Base-by-base conservation (phyloP, 2,329 filamentous ascomycete species). In the Botrytis hyacinthi region DNA sequence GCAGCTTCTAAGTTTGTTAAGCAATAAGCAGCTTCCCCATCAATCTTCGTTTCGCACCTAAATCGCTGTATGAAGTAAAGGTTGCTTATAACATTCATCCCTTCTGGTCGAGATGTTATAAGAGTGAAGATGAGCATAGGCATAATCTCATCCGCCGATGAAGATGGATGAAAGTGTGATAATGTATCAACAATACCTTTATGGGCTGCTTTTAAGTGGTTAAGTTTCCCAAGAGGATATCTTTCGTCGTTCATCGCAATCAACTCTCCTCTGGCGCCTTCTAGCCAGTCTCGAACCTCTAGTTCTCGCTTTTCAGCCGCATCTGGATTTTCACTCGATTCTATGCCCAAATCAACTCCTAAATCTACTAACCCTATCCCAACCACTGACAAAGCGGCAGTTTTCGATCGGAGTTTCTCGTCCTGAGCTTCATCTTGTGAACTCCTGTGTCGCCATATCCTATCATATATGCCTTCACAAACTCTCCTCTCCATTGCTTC, bases 101-200 rank as follows among this genome's bases (percentile, higher is more conserved):
- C 89, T 82, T 96, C 93, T 0, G 95, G 92, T 0, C 94, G 92
- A 62, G 95, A 91, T 4, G 94, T 98, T 80, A 99, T 97, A 74
- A 99, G 88, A 0, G 94, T 93, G 84, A 97, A 99, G 75, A 99
- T 99, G 76, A 99, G 87, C 82, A 97, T 97, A 0, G 96, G 96
- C 81, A 99, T 90, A 72, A 99, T 97, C 83, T 98, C 96, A 80
- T 99, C 96, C 4, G 96, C 96, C 1, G 96, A 98, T 0, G 96
- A 97, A 0, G 95, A 90, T 29, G 88, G 89, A 75, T 90, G 89
- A 74, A 91, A 90, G 77, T 89, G 86, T 6, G 89, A 87, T 67
- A 91, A 82, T 1, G 94, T 95, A 81, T 98, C 95, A 67, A 99
- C 96, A 76, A 99, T 98, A 76, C 91, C 92, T 84, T 97, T 97